Evolutionary conservation across 371 early-diverging fungal species (phyloP).

Genomic region (Rhizopus arrhizus): DNA sequence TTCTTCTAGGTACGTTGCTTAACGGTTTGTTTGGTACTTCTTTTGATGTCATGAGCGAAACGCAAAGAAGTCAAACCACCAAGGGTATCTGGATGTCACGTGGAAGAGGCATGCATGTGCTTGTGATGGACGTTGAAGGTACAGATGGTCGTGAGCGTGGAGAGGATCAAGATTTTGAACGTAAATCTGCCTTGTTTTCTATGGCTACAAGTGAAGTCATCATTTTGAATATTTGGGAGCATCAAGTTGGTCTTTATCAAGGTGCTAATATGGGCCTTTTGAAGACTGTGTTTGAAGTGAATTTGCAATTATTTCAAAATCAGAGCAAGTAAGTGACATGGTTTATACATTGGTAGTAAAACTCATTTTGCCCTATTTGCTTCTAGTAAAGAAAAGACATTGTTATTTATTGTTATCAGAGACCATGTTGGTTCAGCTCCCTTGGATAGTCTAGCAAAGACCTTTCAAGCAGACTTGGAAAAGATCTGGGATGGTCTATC

Average conservation of each 20-base stretch:
- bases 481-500: conserved; percentile 88
- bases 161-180: conserved; percentile 98
- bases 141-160: conserved; percentile 98
- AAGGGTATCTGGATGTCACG: conserved; percentile 96
- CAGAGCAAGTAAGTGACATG: conserved; percentile 50
- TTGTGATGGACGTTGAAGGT: conserved; percentile 98
- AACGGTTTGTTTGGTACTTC: conserved; percentile 92
- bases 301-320: conserved; percentile 92
- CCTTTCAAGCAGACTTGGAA: conserved; percentile 81
- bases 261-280: conserved; percentile 98
- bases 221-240: conserved; percentile 97
- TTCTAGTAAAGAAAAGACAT: conserved; percentile 76
- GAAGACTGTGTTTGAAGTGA: conserved; percentile 97
- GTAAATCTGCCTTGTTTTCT: conserved; percentile 97
- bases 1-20: conserved; percentile 83
- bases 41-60: conserved; percentile 94
- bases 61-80: conserved; percentile 87
- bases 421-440: conserved; percentile 93
- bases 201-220: conserved; percentile 95
- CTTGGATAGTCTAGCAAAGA: conserved; percentile 75
- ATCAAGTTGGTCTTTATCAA: conserved; percentile 97
- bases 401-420: conserved; percentile 93
- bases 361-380: background rate
- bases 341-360: background rate
- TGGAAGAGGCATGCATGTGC: conserved; percentile 80